Evolutionary conservation across 805 yeast species (phyloP).

Genomic region (Clavispora santaluciae): DNA sequence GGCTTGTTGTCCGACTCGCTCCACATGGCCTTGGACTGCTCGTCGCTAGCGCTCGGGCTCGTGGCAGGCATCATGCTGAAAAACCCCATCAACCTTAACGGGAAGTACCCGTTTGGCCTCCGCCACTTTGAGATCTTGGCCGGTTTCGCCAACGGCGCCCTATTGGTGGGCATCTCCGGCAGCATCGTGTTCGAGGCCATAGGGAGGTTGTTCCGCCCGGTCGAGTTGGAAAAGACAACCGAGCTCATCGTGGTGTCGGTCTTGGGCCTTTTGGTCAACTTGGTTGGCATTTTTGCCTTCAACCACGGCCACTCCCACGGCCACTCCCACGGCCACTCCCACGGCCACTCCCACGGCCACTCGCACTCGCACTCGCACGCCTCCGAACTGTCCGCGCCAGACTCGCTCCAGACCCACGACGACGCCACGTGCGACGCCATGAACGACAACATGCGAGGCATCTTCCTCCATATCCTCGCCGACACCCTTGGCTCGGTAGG

Average conservation of each 20-base stretch:
- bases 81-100: conserved; percentile 43
- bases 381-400: conserved; percentile 16
- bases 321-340: conserved; percentile 40
- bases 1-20: conserved; percentile 90
- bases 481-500: conserved; percentile 97
- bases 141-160: conserved; percentile 91
- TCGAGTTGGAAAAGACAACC: conserved; percentile 68
- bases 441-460: conserved; percentile 84
- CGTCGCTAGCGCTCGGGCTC: conserved; percentile 82
- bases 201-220: conserved; percentile 76
- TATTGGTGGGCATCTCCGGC: conserved; percentile 81
- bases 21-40: conserved; percentile 95
- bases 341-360: conserved; percentile 27
- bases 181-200: conserved; percentile 85
- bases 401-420: conserved; percentile 5
- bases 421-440: conserved; percentile 12
- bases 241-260: conserved; percentile 82
- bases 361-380: conserved; percentile 6
- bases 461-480: conserved; percentile 88
- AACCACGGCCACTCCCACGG: conserved; percentile 68
- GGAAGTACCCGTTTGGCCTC: conserved; percentile 83
- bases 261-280: conserved; percentile 79
- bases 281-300: conserved; percentile 92
- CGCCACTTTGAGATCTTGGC: conserved; percentile 84
- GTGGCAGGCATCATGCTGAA: conserved; percentile 65